phyloP scores from a whole-genome alignment of 1,284 basidiomycete genomes.

The Papiliotrema laurentii region DNA sequence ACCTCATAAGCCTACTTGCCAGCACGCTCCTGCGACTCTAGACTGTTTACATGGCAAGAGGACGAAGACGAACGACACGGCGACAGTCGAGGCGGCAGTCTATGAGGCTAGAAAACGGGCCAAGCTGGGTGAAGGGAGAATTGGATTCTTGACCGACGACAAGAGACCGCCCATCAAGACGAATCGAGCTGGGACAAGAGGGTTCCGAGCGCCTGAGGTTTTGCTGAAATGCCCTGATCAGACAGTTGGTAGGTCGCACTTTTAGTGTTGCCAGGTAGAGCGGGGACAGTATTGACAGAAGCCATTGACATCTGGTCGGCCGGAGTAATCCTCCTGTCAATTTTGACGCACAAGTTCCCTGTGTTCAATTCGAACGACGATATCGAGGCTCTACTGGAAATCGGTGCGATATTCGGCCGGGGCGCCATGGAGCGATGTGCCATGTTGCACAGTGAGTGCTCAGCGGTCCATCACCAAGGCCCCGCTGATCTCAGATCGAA shows the following conservation, averaged over 20 bases:
- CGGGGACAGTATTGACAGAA: conserved; percentile 31
- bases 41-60: conserved; percentile 62
- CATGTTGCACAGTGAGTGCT: conserved; percentile 74
- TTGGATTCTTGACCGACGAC: conserved; percentile 50
- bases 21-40: conserved; percentile 63
- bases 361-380: conserved; percentile 94
- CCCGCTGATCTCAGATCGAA: conserved; percentile 59
- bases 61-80: conserved; percentile 33
- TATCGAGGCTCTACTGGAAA: conserved; percentile 91
- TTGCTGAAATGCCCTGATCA: conserved; percentile 92
- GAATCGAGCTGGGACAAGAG: conserved; percentile 92
- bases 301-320: conserved; percentile 97
- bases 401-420: conserved; percentile 81
- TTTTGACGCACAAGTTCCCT: conserved; percentile 88
- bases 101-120: conserved; percentile 60
- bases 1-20: conserved; percentile 54
- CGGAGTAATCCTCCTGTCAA: conserved; percentile 87
- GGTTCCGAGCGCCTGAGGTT: conserved; percentile 96
- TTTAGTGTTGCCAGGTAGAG: neutral
- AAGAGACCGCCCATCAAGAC: conserved; percentile 74
- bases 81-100: conserved; percentile 50
- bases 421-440: conserved; percentile 80
- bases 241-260: conserved; percentile 63
- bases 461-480: conserved; percentile 8
- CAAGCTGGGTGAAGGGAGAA: conserved; percentile 39